Conservation (phyloP, 2,329 filamentous ascomycete genomes). For the Colletotrichum theobromicola region DNA sequence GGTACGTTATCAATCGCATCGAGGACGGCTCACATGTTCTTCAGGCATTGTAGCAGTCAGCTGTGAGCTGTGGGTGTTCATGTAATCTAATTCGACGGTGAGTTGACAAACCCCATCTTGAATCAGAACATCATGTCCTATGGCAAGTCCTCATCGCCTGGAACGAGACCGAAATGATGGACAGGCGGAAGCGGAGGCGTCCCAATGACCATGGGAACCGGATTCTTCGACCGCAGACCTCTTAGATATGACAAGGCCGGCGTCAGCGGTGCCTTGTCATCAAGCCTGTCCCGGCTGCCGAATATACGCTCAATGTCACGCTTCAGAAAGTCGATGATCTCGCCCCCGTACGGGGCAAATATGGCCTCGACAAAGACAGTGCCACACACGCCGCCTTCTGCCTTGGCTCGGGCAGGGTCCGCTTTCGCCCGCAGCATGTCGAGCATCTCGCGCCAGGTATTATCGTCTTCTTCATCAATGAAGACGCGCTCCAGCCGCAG, state of each 20-base stretch:
- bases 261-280: background rate
- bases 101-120: background rate
- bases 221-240: background rate
- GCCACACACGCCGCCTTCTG: background rate
- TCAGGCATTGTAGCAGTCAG: too few relatives aligned
- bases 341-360: background rate
- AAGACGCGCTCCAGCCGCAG: background rate
- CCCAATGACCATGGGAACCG: background rate
- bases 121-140: background rate
- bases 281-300: background rate
- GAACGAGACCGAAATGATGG: background rate
- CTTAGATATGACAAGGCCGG: background rate
- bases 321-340: background rate
- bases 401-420: background rate
- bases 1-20: background rate
- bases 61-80: background rate
- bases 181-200: background rate
- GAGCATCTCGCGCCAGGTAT: background rate
- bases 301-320: background rate
- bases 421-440: background rate
- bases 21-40: background rate
- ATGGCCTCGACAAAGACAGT: background rate
- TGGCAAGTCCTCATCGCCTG: background rate
- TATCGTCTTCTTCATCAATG: background rate
- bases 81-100: background rate